Percentiles rank a stretch among this genome's conserved stretches.
Conservation (phyloP, 2,329 filamentous ascomycete genomes). For the Ophiosphaerella herpotricha region DNA sequence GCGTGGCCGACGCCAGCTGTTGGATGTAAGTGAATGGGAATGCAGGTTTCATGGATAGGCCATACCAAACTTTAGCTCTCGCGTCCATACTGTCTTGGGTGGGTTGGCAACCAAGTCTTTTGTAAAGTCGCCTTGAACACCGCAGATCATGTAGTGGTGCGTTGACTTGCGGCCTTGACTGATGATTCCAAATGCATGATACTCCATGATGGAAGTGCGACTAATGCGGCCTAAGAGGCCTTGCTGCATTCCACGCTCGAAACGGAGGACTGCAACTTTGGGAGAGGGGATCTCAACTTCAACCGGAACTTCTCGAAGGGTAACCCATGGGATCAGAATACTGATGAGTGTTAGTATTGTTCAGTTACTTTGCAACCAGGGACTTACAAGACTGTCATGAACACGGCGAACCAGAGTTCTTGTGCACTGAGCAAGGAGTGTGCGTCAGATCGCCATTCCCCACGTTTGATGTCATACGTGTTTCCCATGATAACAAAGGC, state of each 20-base stretch:
- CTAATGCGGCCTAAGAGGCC: slow-evolving; percentile 41
- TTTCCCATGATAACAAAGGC: slow-evolving; percentile 42
- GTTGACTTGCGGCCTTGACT: slow-evolving; percentile 37
- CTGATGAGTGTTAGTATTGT: slow-evolving; percentile 18
- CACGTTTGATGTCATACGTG: slow-evolving; percentile 40
- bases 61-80: slow-evolving; percentile 44
- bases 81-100: slow-evolving; percentile 40
- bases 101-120: slow-evolving; percentile 38
- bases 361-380: not conserved
- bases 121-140: slow-evolving; percentile 45
- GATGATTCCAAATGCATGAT: slow-evolving; percentile 45
- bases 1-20: slow-evolving; percentile 41
- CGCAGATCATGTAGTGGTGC: slow-evolving; percentile 44
- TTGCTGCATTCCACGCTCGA: slow-evolving; percentile 44
- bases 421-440: slow-evolving; percentile 38
- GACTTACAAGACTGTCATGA: slow-evolving; percentile 45
- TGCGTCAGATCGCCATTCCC: slow-evolving; percentile 33
- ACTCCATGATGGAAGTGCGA: slow-evolving; percentile 45
- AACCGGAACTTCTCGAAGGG: slow-evolving; percentile 41
- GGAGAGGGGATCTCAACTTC: slow-evolving; percentile 42
- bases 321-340: slow-evolving; percentile 42
- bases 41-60: not conserved
- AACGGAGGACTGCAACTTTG: slow-evolving; percentile 41
- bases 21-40: slow-evolving; percentile 13
- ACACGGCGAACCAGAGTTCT: slow-evolving; percentile 43